Evolutionary conservation across 768 basidiomycete species (phyloP).

Genomic region (Arthromyces matolae): DNA sequence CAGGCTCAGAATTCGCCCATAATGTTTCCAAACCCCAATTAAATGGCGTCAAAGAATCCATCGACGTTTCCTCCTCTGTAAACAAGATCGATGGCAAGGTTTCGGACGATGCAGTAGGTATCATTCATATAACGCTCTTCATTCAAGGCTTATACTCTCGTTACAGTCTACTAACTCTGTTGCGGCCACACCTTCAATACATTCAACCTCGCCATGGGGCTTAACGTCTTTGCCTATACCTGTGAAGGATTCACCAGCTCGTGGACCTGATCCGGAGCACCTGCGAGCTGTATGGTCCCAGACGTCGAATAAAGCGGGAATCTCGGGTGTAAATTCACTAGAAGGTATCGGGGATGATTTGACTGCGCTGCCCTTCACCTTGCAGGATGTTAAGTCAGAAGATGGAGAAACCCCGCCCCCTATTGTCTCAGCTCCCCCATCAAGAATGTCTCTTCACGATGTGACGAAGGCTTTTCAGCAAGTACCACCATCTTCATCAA

Average conservation of each 20-base stretch:
- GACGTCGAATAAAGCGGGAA: slow-evolving; percentile 63
- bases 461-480: slow-evolving; percentile 86
- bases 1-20: slow-evolving; percentile 5
- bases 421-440: slow-evolving; percentile 49
- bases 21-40: slow-evolving; percentile 5
- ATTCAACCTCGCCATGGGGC: slow-evolving; percentile 45
- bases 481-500: slow-evolving; percentile 63
- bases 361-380: slow-evolving; percentile 70
- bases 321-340: slow-evolving; percentile 72
- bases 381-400: slow-evolving; percentile 85
- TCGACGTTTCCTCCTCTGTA: slow-evolving; percentile 23
- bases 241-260: slow-evolving; percentile 64
- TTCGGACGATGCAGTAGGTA: slow-evolving; percentile 52
- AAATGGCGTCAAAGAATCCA: slow-evolving; percentile 18
- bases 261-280: slow-evolving; percentile 78
- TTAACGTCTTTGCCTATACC: slow-evolving; percentile 52
- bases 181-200: slow-evolving; percentile 43
- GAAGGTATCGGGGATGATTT: slow-evolving; percentile 83
- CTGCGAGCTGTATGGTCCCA: slow-evolving; percentile 84
- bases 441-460: slow-evolving; percentile 77
- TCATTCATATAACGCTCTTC: too few relatives aligned
- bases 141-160: too few relatives aligned
- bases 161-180: slow-evolving; percentile 36
- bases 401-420: slow-evolving; percentile 80
- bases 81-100: slow-evolving; percentile 46